Evolutionary conservation across 73 alveolate species (phyloP), one percentile per base, ranked within the genome.

Genomic region (Paramecium caudatum): DNA sequence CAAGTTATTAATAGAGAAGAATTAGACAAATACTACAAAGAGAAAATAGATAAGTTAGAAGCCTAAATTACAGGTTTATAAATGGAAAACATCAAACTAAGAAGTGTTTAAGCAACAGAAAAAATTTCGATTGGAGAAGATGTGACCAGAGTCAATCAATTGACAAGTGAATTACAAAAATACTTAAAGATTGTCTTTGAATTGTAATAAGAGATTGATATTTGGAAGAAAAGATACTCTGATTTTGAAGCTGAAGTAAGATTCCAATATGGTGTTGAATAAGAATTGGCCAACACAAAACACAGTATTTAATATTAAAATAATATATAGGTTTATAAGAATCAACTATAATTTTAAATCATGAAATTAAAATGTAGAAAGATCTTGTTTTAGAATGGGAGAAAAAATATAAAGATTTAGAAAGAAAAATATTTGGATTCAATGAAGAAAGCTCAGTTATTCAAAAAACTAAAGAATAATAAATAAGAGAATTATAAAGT

Each of bases 161-260:
- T 74, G 21, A 37, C 3, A 74, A 27, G 19, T 0, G 88, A 74
- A 34, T 34, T 74, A 74, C 8, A 74, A 37, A 74, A 23, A 74
- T 74, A 74, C 21, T 41, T 74, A 27, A 74, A 43, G 19, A 74
- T 74, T 9, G 30, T 37, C 1, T 21, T 19, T 27, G 88, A 74
- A 74, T 74, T 39, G 16, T 12, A 74, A 74, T 74, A 37, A 17
- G 88, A 74, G 32, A 45, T 74, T 16, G 88, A 74, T 13, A 23
- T 23, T n/a, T 74, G 88, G 88, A 74, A 45, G 21, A 41, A 74
- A 25, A 74, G 47, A 45, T 74, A 41, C 2, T 30, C 32, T 37
- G 88, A 74, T 39, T 74, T 74, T 43, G 88, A 74, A 74, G 62
- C 88, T 23, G 43, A 74, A 74, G 88, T 74, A 9, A 27, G 47